These are phyloP conservation scores for Fusarium sororula DNA, from an alignment of 2,329 filamentous ascomycete genomes.

Conservation along the genomic window DNA sequence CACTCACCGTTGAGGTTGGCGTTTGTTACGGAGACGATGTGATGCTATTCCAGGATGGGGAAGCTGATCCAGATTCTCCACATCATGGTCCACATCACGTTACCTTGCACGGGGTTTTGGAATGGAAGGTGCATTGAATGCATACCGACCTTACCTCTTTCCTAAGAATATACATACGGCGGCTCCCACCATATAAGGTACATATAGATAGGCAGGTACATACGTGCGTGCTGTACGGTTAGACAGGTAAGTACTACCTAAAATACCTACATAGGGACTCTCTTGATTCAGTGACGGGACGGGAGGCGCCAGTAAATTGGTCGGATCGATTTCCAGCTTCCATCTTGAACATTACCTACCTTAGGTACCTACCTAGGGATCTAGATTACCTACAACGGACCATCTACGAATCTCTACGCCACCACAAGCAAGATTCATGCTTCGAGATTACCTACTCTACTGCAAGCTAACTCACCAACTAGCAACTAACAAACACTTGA, in stretches of 20 bases:
- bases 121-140: slow-evolving; percentile 14
- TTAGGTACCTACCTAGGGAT: too few relatives aligned
- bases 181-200: neutral
- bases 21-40: slow-evolving; percentile 28
- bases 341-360: neutral
- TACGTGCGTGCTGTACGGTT: neutral
- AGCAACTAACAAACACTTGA: neutral
- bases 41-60: slow-evolving; percentile 16
- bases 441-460: neutral
- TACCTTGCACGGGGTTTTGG: slow-evolving; percentile 28
- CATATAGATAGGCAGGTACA: neutral
- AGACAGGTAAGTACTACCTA: neutral
- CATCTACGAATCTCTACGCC: neutral
- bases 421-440: neutral
- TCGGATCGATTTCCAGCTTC: neutral
- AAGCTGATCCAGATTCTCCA: slow-evolving; percentile 16
- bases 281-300: neutral
- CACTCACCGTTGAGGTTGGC: slow-evolving; percentile 30
- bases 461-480: neutral
- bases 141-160: slow-evolving; percentile 9
- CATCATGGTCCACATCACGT: slow-evolving; percentile 29
- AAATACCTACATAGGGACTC: neutral
- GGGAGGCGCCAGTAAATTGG: neutral
- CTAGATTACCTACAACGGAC: neutral
- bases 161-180: slow-evolving; percentile 3